These are phyloP conservation scores for Fusarium sp. DNA, from an alignment of 2,329 filamentous ascomycete genomes.

Conservation along the genomic window DNA sequence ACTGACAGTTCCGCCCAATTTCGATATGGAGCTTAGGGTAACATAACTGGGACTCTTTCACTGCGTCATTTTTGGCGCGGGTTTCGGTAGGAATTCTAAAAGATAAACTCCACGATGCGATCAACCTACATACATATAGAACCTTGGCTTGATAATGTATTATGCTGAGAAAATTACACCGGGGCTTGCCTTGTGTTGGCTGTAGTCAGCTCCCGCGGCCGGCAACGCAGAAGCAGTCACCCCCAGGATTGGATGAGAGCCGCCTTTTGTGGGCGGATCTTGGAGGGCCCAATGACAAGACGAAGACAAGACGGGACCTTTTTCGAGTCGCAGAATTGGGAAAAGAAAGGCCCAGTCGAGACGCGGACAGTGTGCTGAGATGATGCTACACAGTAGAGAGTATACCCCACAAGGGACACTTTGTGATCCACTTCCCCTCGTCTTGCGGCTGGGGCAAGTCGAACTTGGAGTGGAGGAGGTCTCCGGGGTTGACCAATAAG, in stretches of 20 bases:
- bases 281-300: constrained; percentile 34
- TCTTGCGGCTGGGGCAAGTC: constrained; percentile 43
- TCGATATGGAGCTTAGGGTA: constrained; percentile 15
- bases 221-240: constrained; percentile 39
- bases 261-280: constrained; percentile 36
- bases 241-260: constrained; percentile 24
- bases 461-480: constrained; percentile 17
- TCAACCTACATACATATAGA: not conserved
- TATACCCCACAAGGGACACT: constrained; percentile 34
- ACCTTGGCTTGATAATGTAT: not conserved
- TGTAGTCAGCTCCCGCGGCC: constrained; percentile 35
- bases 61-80: constrained; percentile 27
- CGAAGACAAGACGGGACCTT: constrained; percentile 1
- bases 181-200: not conserved
- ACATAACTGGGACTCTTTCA: constrained; percentile 2
- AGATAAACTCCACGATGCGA: constrained; percentile 6
- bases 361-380: constrained; percentile 17
- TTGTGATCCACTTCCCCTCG: constrained; percentile 45
- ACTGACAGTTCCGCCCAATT: constrained; percentile 31
- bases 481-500: constrained; percentile 34
- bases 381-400: constrained; percentile 1
- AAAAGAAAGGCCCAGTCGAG: not conserved
- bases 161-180: not conserved
- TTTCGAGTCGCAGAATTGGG: too few species aligned
- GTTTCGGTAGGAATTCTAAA: constrained; percentile 25